phyloP scores from a whole-genome alignment of 164 flowering plant species.

The Vitis rotundifolia region DNA sequence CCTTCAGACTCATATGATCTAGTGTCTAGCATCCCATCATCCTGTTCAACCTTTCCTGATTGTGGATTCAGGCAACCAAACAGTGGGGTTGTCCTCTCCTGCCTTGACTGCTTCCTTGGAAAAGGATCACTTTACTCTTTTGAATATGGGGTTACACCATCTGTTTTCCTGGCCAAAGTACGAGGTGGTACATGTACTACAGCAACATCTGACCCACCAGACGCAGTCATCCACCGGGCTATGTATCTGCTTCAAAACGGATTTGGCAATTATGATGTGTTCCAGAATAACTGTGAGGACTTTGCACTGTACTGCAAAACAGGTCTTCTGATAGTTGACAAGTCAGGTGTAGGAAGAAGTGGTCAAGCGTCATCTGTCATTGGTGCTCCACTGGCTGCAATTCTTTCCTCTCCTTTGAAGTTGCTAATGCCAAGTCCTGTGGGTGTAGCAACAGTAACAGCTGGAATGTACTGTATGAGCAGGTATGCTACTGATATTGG shows the following conservation, averaged over 20 bases:
- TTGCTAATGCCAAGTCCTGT: constrained; percentile 78
- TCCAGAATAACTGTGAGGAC: constrained; percentile 95
- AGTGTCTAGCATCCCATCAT: constrained; percentile 30
- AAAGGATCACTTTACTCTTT: constrained; percentile 76
- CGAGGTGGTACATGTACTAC: constrained; percentile 99
- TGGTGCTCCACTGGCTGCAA: constrained; percentile 94
- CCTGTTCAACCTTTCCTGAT: constrained; percentile 80
- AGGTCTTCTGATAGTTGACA: constrained; percentile 73
- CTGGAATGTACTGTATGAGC: constrained; percentile 92
- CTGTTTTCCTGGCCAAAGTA: constrained; percentile 72
- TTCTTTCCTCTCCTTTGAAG: constrained; percentile 84
- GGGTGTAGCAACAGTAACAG: constrained; percentile 81
- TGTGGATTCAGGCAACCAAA: constrained; percentile 88
- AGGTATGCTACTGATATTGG: constrained; percentile 96
- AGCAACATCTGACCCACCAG: constrained; percentile 75
- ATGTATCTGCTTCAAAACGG: constrained; percentile 96
- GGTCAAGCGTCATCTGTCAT: constrained; percentile 89
- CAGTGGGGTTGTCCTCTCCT: constrained; percentile 88
- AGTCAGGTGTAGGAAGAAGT: constrained; percentile 73
- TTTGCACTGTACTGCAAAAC: constrained; percentile 93
- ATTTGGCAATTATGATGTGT: constrained; percentile 86
- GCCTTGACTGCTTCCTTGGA: constrained; percentile 89
- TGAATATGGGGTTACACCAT: constrained; percentile 74
- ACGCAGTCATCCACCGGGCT: constrained; percentile 76
- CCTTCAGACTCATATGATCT: constrained; percentile 32